Evolutionary conservation across 352 stramenopile genomes (phyloP), one percentile per base, ranked within the genome.

Genomic region (Peronosclerospora sorghi): DNA sequence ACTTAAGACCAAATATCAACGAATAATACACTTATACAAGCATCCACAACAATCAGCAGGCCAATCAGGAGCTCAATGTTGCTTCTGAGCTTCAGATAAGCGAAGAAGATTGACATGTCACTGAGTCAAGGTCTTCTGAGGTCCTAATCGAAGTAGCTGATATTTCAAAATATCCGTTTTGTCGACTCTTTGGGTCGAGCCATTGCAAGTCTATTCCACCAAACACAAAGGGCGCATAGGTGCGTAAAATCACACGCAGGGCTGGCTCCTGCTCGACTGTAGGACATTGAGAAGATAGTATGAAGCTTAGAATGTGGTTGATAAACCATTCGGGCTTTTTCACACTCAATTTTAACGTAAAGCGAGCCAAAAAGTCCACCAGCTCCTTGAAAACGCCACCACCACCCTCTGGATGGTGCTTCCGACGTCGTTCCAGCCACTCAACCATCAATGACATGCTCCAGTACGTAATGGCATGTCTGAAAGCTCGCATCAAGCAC

Each of bases 241-340:
- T 32, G 5, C 39, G 17, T 9, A 84, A 30, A 19, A 91, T 59
- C 14, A 36, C 19, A 10, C 48, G 36, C 15, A 83, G 37, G 32
- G 59, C 29, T 10, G 26, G 23, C 37, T 63, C 51, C 41, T 62
- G 62, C 39, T 60, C 35, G 40, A 45, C 39, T 44, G 40, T 38
- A 39, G 58, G 45, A 30, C 54, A 63, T 19, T 60, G 53, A 45
- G 51, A 27, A 15, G 62, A 67, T 40, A 85, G 45, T 9, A 77
- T 44, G 29, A 78, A 81, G 35, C 48, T 55, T 26, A 87, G 54
- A 28, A 87, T 44, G 45, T 92, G 79, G 32, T 60, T 61, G 19
- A 61, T 32, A 54, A 92, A 92, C 79, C 79, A 91, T 49, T 81
- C 69, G 20, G 71, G 68, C 43, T 82, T 77, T 51, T 76, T 81